Percentiles rank a stretch among this genome's conserved stretches.
Evolutionary conservation across 805 yeast species (phyloP).

Genomic region (Suhomyces sp.): DNA sequence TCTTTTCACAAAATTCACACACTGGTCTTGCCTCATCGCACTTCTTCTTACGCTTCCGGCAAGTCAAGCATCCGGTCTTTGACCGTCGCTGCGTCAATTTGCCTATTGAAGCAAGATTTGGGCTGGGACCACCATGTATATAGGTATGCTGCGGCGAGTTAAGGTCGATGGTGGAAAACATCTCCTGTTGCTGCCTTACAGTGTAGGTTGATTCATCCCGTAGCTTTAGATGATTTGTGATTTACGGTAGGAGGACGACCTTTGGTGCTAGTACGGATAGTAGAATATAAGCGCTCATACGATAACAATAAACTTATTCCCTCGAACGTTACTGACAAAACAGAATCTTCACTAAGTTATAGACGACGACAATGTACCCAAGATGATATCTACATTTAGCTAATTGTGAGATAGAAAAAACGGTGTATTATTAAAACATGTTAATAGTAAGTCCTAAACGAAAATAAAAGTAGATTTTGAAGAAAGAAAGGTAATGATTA

Average conservation of each 20-base stretch:
- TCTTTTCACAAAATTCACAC: constrained; percentile 8
- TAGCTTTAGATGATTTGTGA: not conserved
- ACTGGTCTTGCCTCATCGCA: constrained; percentile 13
- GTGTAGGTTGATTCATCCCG: not conserved
- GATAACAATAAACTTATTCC: too few species aligned
- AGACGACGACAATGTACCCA: too few species aligned
- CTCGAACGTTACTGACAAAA: too few species aligned
- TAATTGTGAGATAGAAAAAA: too few species aligned
- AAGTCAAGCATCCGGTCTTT: constrained; percentile 10
- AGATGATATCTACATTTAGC: too few species aligned
- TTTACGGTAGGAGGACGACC: not conserved
- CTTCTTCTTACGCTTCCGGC: constrained; percentile 12
- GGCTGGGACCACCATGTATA: not conserved
- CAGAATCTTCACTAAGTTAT: too few species aligned
- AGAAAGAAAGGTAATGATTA: not conserved
- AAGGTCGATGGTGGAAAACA: constrained; percentile 1
- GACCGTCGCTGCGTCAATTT: constrained; percentile 5
- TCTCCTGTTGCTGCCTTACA: not conserved
- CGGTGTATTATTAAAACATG: not conserved
- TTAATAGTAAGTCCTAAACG: not conserved
- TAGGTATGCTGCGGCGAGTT: not conserved
- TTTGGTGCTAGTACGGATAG: too few species aligned
- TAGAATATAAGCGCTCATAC: too few species aligned
- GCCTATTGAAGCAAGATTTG: not conserved
- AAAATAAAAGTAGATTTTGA: not conserved